Base-by-base conservation (phyloP, 2,329 filamentous ascomycete species). In the Dryadomyces sulphureus region DNA sequence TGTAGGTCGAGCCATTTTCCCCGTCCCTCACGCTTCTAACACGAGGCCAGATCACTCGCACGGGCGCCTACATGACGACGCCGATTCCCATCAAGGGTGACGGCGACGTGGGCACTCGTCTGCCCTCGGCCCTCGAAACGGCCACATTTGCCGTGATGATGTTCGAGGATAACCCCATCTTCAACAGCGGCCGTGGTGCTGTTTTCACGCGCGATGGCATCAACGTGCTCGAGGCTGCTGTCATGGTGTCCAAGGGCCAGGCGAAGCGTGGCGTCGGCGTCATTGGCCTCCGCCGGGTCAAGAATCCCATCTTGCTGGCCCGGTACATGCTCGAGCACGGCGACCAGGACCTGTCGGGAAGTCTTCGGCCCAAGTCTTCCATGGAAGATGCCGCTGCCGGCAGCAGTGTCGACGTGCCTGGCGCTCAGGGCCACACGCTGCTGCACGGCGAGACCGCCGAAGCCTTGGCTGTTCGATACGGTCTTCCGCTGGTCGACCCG, bases 141-240 rank as follows among this genome's bases (percentile, higher is more conserved):
- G 86, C 85, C 2, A 81, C 81, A 2, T 75, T 81, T 59, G 87
- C 87, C 39, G 86, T 93, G 11, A 66, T 69, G 1, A 70, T 81
- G 22, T 74, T 94, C 16, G 88, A 94, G 64, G 70, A 93, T 57
- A 77, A 88, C 56, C 72, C 81, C 2, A 73, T 93, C 5, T 94
- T 92, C 72, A 94, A 94, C 65, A 79, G 79, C 48, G 87, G 79
- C 7, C 80, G 79, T 55, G 89, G 89, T 45, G 84, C 87, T 43
- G 87, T 94, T 19, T 94, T 93, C 62, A 94, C 86, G 0, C 77
- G 80, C 43, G 79, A 82, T 53, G 89, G 88, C 17, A 73, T 79
- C 51, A 88, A 89, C 59, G 84, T 94, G 65, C 78, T 94, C 50
- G 88, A 94, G 63, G 84, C 85, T 1, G 84, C 79, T 8, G 75